These are phyloP conservation scores for Glutinoglossum americanum DNA, from an alignment of 495 filamentous ascomycete genomes.

Conservation along the genomic window DNA sequence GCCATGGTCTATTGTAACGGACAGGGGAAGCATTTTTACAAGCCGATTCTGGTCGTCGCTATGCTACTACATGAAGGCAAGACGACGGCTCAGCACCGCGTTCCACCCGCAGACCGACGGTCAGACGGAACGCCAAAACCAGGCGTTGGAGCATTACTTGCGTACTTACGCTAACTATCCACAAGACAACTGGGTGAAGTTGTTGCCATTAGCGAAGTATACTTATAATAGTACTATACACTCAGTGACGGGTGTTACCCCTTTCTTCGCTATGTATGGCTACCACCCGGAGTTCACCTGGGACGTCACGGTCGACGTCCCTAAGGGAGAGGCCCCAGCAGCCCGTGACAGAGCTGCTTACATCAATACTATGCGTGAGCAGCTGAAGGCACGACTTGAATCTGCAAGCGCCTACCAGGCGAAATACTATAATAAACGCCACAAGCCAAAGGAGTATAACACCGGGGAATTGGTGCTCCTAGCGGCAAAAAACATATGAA, in stretches of 20 bases:
- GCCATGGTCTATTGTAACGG: neutral
- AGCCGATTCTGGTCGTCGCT: neutral
- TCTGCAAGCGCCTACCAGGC: neutral
- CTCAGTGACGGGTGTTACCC: conserved; percentile 7
- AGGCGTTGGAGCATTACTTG: conserved; percentile 9
- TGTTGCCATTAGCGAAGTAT: conserved; percentile 11
- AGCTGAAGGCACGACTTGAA: neutral
- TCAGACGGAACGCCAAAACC: conserved; percentile 9
- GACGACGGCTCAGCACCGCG: neutral
- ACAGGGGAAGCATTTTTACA: neutral
- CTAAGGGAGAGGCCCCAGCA: neutral
- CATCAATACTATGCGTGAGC: neutral
- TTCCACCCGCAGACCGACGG: conserved; percentile 10
- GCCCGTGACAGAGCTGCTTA: neutral
- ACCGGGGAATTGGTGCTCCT: neutral
- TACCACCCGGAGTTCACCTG: conserved; percentile 1
- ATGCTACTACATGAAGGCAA: conserved; percentile 3
- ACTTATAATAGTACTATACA: conserved; percentile 10
- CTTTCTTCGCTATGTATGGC: conserved; percentile 10
- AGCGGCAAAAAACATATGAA: neutral
- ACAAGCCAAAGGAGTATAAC: neutral
- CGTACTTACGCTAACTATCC: conserved; percentile 4
- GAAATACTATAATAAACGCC: conserved; percentile 1
- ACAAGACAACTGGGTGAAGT: conserved; percentile 8
- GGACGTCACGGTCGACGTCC: neutral